Base-by-base conservation (phyloP, 257 asterid species). In the Ophiorrhiza pumila region DNA sequence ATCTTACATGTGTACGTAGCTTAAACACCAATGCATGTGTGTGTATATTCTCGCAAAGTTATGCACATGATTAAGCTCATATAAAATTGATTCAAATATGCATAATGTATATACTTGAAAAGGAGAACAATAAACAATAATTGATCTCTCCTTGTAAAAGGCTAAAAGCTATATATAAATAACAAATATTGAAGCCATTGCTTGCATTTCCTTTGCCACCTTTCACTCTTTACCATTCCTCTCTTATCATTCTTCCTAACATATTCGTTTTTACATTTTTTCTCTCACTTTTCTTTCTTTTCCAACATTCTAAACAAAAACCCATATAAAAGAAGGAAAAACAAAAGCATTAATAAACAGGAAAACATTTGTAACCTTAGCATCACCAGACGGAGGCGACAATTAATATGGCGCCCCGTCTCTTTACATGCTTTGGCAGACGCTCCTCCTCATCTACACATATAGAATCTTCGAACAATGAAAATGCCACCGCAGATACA, bases 351-450 rank as follows among this genome's bases (percentile, higher is more conserved):
- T 52, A 1, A 4, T 6, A 53, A 32, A 10, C 17, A n/a, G 32
- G n/a, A 25, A 37, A 56, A 61, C 4, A 25, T 18, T 29, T 43
- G 2, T 11, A 46, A 47, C 58, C 37, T 75, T 32, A 31, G 27
- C 62, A 61, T 59, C 46, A 9, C 29, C 72, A 35, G 68, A 50
- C 52, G 59, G 87, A 56, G 91, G 80, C 86, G 79, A 70, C 73
- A 76, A n/a, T n/a, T n/a, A n/a, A 31, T 2, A 91, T 91, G 97
- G 87, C 88, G 84, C 89, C 85, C 82, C 85, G 93, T 84, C 87
- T 91, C 82, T 78, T 86, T 74, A 59, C 76, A 81, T 91, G 96
- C 73, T 89, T 87, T 79, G 80, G 95, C 80, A 71, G 55, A 66
- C 59, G 86, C 29, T 27, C 68, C 69, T 68, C 76, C 27, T 46